A percentile compares a stretch with the other conserved stretches of the same genome.
These are phyloP conservation scores for Grosmannia huntii DNA, from an alignment of 2,329 filamentous ascomycete species.

Conservation along the genomic window DNA sequence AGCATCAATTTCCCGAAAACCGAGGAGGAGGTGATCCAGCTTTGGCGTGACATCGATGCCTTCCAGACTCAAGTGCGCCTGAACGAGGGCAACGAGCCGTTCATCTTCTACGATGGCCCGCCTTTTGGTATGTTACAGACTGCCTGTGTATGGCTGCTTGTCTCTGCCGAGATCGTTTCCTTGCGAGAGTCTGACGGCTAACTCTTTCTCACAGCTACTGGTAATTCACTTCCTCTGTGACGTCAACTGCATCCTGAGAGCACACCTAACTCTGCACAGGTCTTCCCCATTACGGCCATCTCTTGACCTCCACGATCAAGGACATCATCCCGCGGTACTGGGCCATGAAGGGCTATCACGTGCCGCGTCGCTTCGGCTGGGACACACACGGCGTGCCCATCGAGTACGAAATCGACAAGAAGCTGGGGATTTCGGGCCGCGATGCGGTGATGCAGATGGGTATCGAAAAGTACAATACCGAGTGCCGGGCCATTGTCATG, in stretches of 20 bases:
- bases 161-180: not conserved
- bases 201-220: not conserved
- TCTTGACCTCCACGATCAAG: slow-evolving; percentile 89
- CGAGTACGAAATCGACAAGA: slow-evolving; percentile 96
- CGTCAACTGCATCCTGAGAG: not conserved
- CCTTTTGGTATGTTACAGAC: slow-evolving; percentile 42
- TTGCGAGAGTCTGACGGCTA: not conserved
- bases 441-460: slow-evolving; percentile 80
- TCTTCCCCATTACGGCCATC: slow-evolving; percentile 49
- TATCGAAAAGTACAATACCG: slow-evolving; percentile 80
- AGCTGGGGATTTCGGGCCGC: slow-evolving; percentile 70
- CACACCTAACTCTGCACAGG: slow-evolving; percentile 11
- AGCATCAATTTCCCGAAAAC: slow-evolving; percentile 88
- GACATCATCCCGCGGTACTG: slow-evolving; percentile 94
- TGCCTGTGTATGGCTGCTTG: not conserved
- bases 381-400: slow-evolving; percentile 89
- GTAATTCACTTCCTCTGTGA: not conserved
- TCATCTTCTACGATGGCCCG: slow-evolving; percentile 90
- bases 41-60: slow-evolving; percentile 86
- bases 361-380: slow-evolving; percentile 89
- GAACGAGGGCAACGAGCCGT: slow-evolving; percentile 67
- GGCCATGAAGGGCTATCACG: slow-evolving; percentile 65
- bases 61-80: slow-evolving; percentile 68
- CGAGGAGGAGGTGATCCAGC: slow-evolving; percentile 71
- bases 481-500: slow-evolving; percentile 91